Evolutionary conservation across 345 rosid genomes (phyloP), one percentile per base, ranked within the genome.

Genomic region (Eucalyptus guilfoylei): DNA sequence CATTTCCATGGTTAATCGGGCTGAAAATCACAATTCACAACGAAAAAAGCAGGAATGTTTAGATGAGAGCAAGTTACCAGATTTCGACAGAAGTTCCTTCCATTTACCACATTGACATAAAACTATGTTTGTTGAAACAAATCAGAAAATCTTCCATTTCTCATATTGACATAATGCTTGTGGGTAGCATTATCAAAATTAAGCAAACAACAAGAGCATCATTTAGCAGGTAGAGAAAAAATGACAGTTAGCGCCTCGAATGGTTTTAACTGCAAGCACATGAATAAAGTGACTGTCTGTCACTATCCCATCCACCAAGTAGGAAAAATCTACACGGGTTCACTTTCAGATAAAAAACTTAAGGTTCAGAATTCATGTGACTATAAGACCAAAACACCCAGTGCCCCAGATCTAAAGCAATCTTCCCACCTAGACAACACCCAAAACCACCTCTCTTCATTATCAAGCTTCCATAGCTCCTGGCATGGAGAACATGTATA

Each of bases 331-430:
- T 55, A 28, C 45, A 44, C 49, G 60, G 28, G 48, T 90, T 47
- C 81, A 87, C 88, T 86, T 89, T 83, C 30, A 87, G 95, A 93
- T 91, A 93, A 88, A 91, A 91, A 94, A 91, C 54, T 62, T 85
- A 91, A 92, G 94, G 94, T 90, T 87, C 87, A 89, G 88, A 92
- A 91, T 91, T 91, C 92, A 91, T 87, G 93, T 89, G 90, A 91
- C 85, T 86, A 91, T 86, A 91, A 90, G 85, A 80, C 76, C 76
- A 69, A 52, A 47, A 60, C 72, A 44, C 55, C 87, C 80, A 62
- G 80, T 34, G 89, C 67, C 58, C 89, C 69, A 52, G 85, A 24
- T 34, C 67, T 67, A 52, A 86, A 90, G 89, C 89, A 91, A 86
- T 90, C 86, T 86, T 90, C 88, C 91, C 90, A 86, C 92, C 88